phyloP scores from a whole-genome alignment of 805 yeast species.

The Spathaspora arborariae region DNA sequence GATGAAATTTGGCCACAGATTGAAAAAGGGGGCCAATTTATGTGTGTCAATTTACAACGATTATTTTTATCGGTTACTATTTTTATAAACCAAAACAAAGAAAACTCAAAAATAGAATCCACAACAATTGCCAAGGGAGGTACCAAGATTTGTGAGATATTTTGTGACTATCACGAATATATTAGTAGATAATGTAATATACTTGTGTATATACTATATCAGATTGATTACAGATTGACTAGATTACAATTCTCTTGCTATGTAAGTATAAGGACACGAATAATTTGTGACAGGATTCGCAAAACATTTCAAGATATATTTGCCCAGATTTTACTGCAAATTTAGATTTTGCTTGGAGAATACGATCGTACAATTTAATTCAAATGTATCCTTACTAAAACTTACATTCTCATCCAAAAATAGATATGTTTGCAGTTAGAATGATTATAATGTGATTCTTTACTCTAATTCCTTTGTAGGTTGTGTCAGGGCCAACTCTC shows the following conservation, averaged over 20 bases:
- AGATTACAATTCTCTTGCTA: no score
- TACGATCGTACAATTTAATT: no score
- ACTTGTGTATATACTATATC: not conserved
- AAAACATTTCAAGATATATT: constrained; percentile 12
- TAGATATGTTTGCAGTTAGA: no score
- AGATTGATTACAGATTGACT: not conserved
- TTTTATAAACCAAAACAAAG: not conserved
- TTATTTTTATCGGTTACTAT: not conserved
- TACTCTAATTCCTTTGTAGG: no score
- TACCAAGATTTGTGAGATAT: no score
- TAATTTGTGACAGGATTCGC: constrained; percentile 45
- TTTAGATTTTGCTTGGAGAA: not conserved
- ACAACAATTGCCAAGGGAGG: no score
- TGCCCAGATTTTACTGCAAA: not conserved
- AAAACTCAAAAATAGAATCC: constrained; percentile 46
- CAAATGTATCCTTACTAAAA: no score
- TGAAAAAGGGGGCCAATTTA: not conserved
- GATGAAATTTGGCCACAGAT: no score
- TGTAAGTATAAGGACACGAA: not conserved
- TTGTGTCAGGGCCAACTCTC: no score
- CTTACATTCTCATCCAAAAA: no score
- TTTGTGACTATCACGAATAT: no score
- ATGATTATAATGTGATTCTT: no score
- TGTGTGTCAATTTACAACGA: not conserved
- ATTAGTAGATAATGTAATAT: not conserved